Evolutionary conservation across 306 rosid genomes (phyloP), one percentile per base, ranked within the genome.

Genomic region (Quillaja saponaria): DNA sequence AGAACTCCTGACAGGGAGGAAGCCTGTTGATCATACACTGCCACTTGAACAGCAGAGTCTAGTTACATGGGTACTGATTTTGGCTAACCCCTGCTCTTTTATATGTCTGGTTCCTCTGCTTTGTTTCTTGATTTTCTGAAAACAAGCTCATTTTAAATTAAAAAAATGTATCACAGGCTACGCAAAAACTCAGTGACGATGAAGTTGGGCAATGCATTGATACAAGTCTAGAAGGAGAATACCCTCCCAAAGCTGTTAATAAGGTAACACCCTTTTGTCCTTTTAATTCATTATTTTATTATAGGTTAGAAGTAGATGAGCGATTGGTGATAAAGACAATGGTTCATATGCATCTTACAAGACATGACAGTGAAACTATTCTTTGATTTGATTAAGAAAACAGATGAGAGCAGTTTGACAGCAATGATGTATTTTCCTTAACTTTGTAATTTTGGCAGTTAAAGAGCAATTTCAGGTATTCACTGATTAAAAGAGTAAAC

Each of bases 11-110:
- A 90, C 97, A 4, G 97, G 95, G n/a, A n/a, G n/a, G n/a, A n/a
- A n/a, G n/a, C n/a, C n/a, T n/a, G n/a, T n/a, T n/a, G n/a, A n/a
- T n/a, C 97, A 78, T 73, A 90, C 97, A 34, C 62, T 90, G 49
- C 97, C 97, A 10, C 90, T 91, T 58, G 97, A 91, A 42, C 91
- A 90, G 74, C 97, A 86, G 76, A 90, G 91, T 64, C 82, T 90
- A 31, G 95, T 90, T 53, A 90, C 97, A 69, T 90, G 95, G 95
- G 96, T 90, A 90, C 21, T 17, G 42, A 47, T 61, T 69, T 68
- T 54, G 37, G 39, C 78, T 80, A 38, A 41, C 37, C 50, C 28
- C 14, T 25, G 8, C 52, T 11, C 52, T 47, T n/a, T n/a, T n/a
- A n/a, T n/a, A n/a, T n/a, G n/a, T n/a, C n/a, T n/a, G n/a, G n/a